These are phyloP conservation scores for Dillenia turbinata DNA, from an alignment of 164 flowering plant genomes.

Conservation along the genomic window DNA sequence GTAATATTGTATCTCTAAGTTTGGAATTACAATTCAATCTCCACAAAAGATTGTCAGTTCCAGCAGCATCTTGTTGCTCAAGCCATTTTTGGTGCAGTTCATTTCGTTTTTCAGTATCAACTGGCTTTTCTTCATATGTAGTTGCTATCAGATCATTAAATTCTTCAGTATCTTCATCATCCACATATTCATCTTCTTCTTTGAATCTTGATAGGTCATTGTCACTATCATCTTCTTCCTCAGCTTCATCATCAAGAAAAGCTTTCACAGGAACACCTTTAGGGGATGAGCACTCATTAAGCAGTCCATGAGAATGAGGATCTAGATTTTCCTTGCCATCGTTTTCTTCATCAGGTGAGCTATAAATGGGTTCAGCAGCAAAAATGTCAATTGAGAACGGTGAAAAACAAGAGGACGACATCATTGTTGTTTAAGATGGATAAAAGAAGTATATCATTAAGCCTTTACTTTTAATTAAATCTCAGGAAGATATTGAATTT, in stretches of 20 bases:
- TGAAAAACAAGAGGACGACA: background rate
- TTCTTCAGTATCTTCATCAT: constrained; percentile 54
- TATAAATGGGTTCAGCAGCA: constrained; percentile 16
- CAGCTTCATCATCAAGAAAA: constrained; percentile 94
- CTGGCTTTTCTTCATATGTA: constrained; percentile 50
- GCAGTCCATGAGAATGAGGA: constrained; percentile 28
- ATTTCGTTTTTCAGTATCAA: constrained; percentile 69
- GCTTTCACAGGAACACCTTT: constrained; percentile 74
- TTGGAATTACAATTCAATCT: constrained; percentile 49
- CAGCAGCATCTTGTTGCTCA: constrained; percentile 85
- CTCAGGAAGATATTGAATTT: too few relatives aligned
- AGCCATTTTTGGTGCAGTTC: constrained; percentile 92
- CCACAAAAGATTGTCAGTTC: constrained; percentile 76
- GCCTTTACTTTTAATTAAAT: too few relatives aligned
- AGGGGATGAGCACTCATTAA: constrained; percentile 23
- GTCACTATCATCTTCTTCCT: constrained; percentile 92
- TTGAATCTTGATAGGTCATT: constrained; percentile 44
- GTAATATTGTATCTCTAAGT: constrained; percentile 24
- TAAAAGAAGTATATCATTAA: too few relatives aligned
- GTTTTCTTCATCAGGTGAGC: constrained; percentile 72
- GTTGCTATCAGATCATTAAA: constrained; percentile 70
- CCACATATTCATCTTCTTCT: constrained; percentile 73
- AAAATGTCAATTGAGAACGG: background rate
- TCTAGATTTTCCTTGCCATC: constrained; percentile 67
- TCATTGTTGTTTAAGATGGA: too few relatives aligned